Conservation (phyloP, 2,329 filamentous ascomycete genomes). For the Cryphonectria radicalis region DNA sequence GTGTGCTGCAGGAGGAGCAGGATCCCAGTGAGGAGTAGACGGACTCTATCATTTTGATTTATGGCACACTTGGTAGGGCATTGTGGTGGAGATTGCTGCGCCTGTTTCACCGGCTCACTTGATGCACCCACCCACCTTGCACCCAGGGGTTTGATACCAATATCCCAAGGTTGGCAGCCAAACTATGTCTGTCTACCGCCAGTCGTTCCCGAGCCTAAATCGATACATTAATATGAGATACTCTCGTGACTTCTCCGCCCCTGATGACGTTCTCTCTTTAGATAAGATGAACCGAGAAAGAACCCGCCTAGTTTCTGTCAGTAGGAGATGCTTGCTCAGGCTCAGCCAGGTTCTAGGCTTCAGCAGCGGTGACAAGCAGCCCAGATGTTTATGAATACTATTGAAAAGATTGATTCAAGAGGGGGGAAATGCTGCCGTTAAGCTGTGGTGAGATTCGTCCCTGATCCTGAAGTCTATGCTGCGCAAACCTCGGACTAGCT, state of each 20-base stretch:
- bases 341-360: no score
- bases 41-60: background rate
- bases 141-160: background rate
- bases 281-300: background rate
- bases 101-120: background rate
- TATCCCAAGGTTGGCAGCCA: background rate
- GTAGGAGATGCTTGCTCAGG: no score
- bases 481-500: no score
- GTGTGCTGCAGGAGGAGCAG: background rate
- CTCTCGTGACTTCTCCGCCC: background rate
- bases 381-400: no score
- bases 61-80: background rate
- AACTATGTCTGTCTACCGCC: background rate
- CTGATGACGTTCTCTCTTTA: background rate
- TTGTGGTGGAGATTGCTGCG: background rate
- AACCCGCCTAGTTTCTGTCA: background rate
- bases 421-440: no score
- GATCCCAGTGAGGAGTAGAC: background rate
- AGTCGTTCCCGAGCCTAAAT: background rate
- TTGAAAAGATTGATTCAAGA: no score
- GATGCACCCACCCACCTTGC: background rate
- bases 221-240: background rate
- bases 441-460: no score
- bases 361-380: no score
- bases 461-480: no score